These are phyloP conservation scores for Triticum turgidum DNA, from an alignment of 176 grass and related monocot genomes.

Conservation along the genomic window DNA sequence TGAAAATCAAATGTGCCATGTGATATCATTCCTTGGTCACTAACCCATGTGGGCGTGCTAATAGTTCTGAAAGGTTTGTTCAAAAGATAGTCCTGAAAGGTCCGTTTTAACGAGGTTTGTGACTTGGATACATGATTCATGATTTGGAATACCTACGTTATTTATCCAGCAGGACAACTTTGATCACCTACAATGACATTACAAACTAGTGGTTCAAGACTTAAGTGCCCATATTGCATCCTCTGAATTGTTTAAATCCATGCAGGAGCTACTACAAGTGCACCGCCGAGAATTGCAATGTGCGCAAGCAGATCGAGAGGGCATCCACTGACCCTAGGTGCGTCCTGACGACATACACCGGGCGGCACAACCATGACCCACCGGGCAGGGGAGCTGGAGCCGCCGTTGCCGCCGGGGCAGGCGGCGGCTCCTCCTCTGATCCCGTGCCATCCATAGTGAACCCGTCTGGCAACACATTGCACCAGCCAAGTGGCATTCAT, in stretches of 20 bases:
- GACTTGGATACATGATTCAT: not conserved
- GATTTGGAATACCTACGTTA: not conserved
- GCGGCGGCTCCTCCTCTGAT: not conserved
- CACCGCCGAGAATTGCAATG: conserved; percentile 42
- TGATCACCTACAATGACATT: not conserved
- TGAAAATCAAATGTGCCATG: not conserved
- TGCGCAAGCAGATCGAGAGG: conserved; percentile 58
- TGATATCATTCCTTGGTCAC: no score
- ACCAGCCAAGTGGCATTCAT: not conserved
- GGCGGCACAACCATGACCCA: conserved; percentile 46
- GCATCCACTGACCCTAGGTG: conserved; percentile 36
- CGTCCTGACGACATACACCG: conserved; percentile 48
- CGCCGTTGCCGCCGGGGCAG: no score
- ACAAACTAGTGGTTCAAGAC: not conserved
- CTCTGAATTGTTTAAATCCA: not conserved
- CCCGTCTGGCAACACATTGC: not conserved
- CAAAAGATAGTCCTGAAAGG: not conserved
- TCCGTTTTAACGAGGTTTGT: not conserved
- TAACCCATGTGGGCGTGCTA: no score
- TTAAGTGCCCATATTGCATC: not conserved
- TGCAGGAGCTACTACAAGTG: conserved; percentile 69
- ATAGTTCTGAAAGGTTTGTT: not conserved
- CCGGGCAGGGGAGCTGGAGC: conserved; percentile 12
- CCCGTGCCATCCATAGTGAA: not conserved
- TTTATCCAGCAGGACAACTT: not conserved